Base-by-base conservation (phyloP, 805 yeast species). In the Peterozyma toletana region DNA sequence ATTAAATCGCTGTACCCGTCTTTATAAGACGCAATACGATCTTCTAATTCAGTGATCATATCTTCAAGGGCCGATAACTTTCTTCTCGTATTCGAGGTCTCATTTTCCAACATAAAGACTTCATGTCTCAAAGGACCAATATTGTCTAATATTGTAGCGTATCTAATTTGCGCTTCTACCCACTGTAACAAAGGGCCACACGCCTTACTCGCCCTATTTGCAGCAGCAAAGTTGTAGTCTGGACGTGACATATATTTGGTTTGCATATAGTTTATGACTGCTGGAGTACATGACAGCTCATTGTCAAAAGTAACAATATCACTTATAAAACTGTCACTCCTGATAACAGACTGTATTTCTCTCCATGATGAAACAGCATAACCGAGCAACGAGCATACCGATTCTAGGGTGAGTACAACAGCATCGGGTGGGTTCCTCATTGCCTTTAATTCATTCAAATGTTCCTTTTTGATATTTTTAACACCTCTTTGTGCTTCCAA, bases 351-450 rank as follows among this genome's bases (percentile, higher is more conserved):
- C 52, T 86, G 91, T 1, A 91, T 95, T 48, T 86, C 91, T 50
- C 86, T 71, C 98, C 98, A 91, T 1, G 68, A 57, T 0, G 66
- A 53, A 0, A 77, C 83, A 6, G 72, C 66, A 53, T 82, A 82
- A 0, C 96, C 96, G 9, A 91, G 60, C n/a, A 91, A 59, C 4
- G 76, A 68, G 60, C 96, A 88, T 0, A 91, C 96, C 3, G 96
- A 83, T 53, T 91, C 97, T 67, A 91, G 64, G 0, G 96, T 81
- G 53, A 85, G 58, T 53, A 86, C 88, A 5, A 91, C 91, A 0
- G 93, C 82, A 9, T 78, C 83, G 0, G 98, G 98, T 0, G 98
- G 98, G 47, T 87, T 87, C 6, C 77, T 63, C 95, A 91, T 86
- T 11, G 96, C 82, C 55, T 96, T 68, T 29, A 91, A 67, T 60